Conservation (phyloP, 768 basidiomycete species). For the Xanthoconium purpureum region DNA sequence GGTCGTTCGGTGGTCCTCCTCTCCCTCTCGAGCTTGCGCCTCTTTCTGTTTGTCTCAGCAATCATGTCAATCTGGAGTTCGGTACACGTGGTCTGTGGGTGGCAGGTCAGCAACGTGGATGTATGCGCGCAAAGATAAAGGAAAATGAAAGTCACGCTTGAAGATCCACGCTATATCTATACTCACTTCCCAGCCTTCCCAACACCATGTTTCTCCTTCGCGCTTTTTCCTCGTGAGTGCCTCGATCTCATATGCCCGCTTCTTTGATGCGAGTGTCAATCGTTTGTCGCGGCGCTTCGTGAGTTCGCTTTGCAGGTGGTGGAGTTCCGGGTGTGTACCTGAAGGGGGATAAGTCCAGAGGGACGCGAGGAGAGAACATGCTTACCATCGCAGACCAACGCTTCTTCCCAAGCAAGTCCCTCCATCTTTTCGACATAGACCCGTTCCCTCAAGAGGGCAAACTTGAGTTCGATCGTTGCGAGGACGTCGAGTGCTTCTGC, state of each 20-base stretch:
- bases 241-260: slow-evolving; percentile 64
- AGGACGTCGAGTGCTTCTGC: slow-evolving; percentile 87
- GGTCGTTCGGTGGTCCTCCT: slow-evolving; percentile 76
- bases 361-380: slow-evolving; percentile 1
- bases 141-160: slow-evolving; percentile 3
- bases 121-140: background rate
- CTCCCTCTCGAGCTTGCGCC: slow-evolving; percentile 81
- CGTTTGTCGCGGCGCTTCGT: slow-evolving; percentile 77
- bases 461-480: slow-evolving; percentile 89
- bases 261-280: slow-evolving; percentile 72
- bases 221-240: slow-evolving; percentile 60
- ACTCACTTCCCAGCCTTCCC: slow-evolving; percentile 90
- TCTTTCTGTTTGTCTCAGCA: slow-evolving; percentile 83
- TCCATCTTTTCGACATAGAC: slow-evolving; percentile 96
- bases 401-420: slow-evolving; percentile 83
- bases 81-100: slow-evolving; percentile 63
- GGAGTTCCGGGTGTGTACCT: slow-evolving; percentile 86
- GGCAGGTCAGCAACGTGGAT: slow-evolving; percentile 4
- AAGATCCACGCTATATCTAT: slow-evolving; percentile 3
- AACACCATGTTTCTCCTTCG: slow-evolving; percentile 71
- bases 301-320: slow-evolving; percentile 77
- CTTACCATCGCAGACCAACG: slow-evolving; percentile 73
- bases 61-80: slow-evolving; percentile 85
- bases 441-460: slow-evolving; percentile 80
- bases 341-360: background rate